Evolutionary conservation across 1,284 basidiomycete genomes (phyloP).

Genomic region (Marasmius tenuissimus): DNA sequence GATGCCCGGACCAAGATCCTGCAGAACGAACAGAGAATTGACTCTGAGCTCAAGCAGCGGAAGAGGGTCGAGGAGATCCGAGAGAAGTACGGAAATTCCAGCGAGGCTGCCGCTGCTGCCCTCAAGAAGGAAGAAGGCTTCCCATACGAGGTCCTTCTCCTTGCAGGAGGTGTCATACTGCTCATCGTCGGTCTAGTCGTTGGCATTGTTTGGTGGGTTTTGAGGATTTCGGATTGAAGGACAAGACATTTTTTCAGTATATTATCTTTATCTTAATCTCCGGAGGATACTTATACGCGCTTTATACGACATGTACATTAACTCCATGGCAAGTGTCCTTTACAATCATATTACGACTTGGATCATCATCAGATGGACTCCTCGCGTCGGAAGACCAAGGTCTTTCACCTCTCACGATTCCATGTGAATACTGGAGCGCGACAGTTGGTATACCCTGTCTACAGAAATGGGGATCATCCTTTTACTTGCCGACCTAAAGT

Average conservation of each 20-base stretch:
- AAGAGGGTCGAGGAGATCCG: slow-evolving; percentile 36
- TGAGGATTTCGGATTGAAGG: not conserved
- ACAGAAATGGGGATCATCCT: too few species aligned
- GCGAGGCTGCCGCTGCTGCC: not conserved
- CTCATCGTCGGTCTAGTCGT: not conserved
- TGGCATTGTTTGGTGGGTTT: not conserved
- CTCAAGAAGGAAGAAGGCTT: not conserved
- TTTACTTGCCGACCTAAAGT: too few species aligned
- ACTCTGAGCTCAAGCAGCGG: slow-evolving; percentile 40
- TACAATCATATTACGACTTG: too few species aligned
- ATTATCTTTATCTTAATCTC: not conserved
- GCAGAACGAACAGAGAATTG: slow-evolving; percentile 37
- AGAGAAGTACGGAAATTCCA: slow-evolving; percentile 10
- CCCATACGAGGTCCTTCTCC: not conserved
- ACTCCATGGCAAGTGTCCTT: not conserved
- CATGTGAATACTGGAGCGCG: too few species aligned
- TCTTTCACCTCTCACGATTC: too few species aligned
- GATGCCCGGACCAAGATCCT: slow-evolving; percentile 62
- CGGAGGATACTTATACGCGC: not conserved
- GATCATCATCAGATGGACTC: too few species aligned
- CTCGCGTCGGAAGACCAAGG: too few species aligned
- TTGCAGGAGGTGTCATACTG: not conserved
- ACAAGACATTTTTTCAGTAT: not conserved
- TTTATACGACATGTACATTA: not conserved
- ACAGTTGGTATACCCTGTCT: too few species aligned